Evolutionary conservation across 164 flowering plant species (phyloP), one percentile per base, ranked within the genome.

Genomic region (Umbellularia californica): DNA sequence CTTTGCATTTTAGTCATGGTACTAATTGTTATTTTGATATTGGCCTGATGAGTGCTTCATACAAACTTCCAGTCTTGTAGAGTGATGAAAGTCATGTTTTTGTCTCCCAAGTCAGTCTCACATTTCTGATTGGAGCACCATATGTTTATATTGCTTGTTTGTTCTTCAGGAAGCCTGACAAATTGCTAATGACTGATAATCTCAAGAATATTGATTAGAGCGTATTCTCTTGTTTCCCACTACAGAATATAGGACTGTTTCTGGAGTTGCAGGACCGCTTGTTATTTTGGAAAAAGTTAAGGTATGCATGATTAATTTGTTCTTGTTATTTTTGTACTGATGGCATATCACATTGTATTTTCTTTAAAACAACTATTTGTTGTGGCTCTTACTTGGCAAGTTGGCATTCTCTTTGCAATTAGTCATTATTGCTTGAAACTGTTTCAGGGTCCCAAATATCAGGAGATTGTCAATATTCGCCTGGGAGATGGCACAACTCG

Each of bases 221-320:
- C 67, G 15, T 25, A 25, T 64, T 66, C 35, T 66, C 27, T 30
- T 28, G 47, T 25, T 79, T 64, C 23, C 17, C 23, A 58, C 79
- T 84, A 79, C 94, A 96, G 99, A 96, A 77, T 96, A 96, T 65
- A 91, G 97, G 84, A 96, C 98, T 74, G 98, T 94, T 50, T 92
- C 97, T 75, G 98, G 97, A 70, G 98, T 94, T 82, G 98, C 98
- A 50, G 99, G 99, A 67, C 99, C 99, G 11, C 85, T 96, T 62
- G 97, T 96, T 83, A 96, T 96, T 71, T 92, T 96, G 69, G 99
- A 96, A 9, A 96, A 94, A 88, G 99, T 96, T 25, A 96, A 96
- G 97, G 97, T 96, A 77, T 58, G 74, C 17, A 58, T 77, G 5
- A n/a, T 65, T 9, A 52, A 7, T 1, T 47, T 65, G 11, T 58